Base-by-base conservation (phyloP, 805 yeast species). In the Candida oleophila region DNA sequence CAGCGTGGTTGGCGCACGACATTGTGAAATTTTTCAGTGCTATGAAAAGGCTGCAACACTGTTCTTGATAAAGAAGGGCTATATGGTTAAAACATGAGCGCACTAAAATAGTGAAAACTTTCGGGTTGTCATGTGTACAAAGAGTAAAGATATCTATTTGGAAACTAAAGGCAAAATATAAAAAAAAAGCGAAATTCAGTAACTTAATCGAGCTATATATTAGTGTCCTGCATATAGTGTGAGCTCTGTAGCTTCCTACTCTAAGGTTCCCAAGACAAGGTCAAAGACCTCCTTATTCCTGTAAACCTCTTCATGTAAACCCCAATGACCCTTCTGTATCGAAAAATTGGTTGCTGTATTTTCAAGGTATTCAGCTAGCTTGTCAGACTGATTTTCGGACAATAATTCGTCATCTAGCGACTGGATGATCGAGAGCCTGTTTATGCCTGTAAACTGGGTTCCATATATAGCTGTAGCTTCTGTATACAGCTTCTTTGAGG, bases 381-480 rank as follows among this genome's bases (percentile, higher is more conserved):
- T 46, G 2, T 65, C 54, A 0, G 85, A 68, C 55, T 87, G 94
- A 2, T 64, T 61, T 21, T 66, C 46, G 2, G 80, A 65, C 18
- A 89, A 62, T 14, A 89, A 71, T 58, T 88, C 95, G 64, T 89
- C 96, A 15, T 73, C 59, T 2, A 64, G 59, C 2, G 94, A 85
- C 34, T 88, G 91, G 2, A 84, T 60, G 0, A 87, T 57, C 38
- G 69, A 59, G 4, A 76, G 51, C 4, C 53, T 45, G 2, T 53
- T 45, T 4, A 45, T 38, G 7, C n/a, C 30, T 9, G 35, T n/a
- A n/a, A 11, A 14, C 43, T 36, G 14, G 43, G 28, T 2, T 11
- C 19, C 22, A 3, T 46, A 56, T 18, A 64, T 30, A 46, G 60
- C 73, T 5, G 60, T 54, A 1, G 73, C 69, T 12, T 55, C 50